A percentile compares a stretch with the other conserved stretches of the same genome.
These are phyloP conservation scores for Pseudogymnoascus sp. DNA, from an alignment of 2,329 filamentous ascomycete genomes.

Conservation along the genomic window DNA sequence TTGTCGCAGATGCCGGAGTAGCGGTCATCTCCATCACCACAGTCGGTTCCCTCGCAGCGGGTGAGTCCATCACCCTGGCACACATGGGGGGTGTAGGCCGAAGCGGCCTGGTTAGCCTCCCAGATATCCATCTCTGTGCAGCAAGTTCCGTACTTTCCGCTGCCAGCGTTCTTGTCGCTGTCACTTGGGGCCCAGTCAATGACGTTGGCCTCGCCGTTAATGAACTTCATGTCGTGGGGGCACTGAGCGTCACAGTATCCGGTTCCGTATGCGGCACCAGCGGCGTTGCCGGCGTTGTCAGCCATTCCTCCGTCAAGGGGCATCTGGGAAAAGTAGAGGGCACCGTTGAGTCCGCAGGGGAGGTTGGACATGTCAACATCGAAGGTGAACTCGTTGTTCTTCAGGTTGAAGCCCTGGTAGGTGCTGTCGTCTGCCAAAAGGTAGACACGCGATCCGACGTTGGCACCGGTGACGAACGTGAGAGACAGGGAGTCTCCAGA, in stretches of 20 bases:
- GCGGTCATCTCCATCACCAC: slow-evolving; percentile 30
- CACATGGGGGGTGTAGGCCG: slow-evolving; percentile 49
- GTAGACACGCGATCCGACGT: slow-evolving; percentile 50
- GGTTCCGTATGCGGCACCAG: slow-evolving; percentile 51
- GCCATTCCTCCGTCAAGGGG: slow-evolving; percentile 48
- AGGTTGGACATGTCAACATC: slow-evolving; percentile 61
- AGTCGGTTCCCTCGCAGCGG: slow-evolving; percentile 37
- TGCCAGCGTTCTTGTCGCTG: slow-evolving; percentile 43
- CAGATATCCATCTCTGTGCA: slow-evolving; percentile 59
- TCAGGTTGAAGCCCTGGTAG: slow-evolving; percentile 57
- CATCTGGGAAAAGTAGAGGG: slow-evolving; percentile 58
- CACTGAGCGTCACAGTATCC: slow-evolving; percentile 57
- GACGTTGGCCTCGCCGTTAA: slow-evolving; percentile 44
- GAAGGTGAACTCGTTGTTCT: slow-evolving; percentile 61
- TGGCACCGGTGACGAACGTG: slow-evolving; percentile 46
- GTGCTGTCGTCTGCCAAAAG: slow-evolving; percentile 52
- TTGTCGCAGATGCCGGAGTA: slow-evolving; percentile 52
- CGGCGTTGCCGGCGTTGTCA: slow-evolving; percentile 42
- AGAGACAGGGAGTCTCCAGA: slow-evolving; percentile 43
- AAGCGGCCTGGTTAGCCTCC: slow-evolving; percentile 51
- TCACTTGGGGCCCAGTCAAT: slow-evolving; percentile 39
- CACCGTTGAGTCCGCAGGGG: slow-evolving; percentile 62
- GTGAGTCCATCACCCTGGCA: slow-evolving; percentile 40
- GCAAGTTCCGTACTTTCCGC: slow-evolving; percentile 48
- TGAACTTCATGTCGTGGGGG: slow-evolving; percentile 41